phyloP scores from a whole-genome alignment of 441 rosid species.

The Geranium incanum region DNA sequence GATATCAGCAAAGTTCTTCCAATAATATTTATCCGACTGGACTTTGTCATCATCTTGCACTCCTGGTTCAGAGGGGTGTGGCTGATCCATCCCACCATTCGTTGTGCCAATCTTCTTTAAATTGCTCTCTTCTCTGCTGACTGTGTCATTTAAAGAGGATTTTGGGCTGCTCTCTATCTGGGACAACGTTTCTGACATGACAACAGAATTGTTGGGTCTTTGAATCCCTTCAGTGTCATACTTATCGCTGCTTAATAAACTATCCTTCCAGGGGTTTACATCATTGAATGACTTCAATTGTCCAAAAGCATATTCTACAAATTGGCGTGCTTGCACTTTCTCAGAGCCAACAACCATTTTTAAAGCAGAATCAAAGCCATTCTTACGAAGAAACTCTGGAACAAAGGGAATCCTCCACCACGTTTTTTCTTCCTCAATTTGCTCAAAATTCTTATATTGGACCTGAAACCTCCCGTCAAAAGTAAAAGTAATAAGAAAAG shows the following conservation, averaged over 20 bases:
- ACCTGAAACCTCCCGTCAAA: constrained; percentile 42
- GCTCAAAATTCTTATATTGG: constrained; percentile 65
- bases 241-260: constrained; percentile 25
- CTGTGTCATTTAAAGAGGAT: constrained; percentile 25
- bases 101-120: constrained; percentile 20
- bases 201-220: constrained; percentile 21
- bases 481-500: neutral
- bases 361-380: constrained; percentile 62
- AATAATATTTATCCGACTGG: constrained; percentile 46
- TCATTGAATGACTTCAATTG: constrained; percentile 70
- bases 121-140: constrained; percentile 20
- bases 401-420: constrained; percentile 79
- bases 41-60: constrained; percentile 28
- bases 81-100: constrained; percentile 24
- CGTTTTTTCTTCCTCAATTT: constrained; percentile 65
- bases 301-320: constrained; percentile 87
- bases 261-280: constrained; percentile 35
- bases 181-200: constrained; percentile 28
- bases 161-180: constrained; percentile 25
- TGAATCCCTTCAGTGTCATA: constrained; percentile 21
- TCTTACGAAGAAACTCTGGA: constrained; percentile 52
- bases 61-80: constrained; percentile 23
- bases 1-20: constrained; percentile 56
- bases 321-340: constrained; percentile 67
- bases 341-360: constrained; percentile 55